These are phyloP conservation scores for Sporisorium iseilematis-ciliati DNA, from an alignment of 1,284 basidiomycete genomes.

Conservation along the genomic window DNA sequence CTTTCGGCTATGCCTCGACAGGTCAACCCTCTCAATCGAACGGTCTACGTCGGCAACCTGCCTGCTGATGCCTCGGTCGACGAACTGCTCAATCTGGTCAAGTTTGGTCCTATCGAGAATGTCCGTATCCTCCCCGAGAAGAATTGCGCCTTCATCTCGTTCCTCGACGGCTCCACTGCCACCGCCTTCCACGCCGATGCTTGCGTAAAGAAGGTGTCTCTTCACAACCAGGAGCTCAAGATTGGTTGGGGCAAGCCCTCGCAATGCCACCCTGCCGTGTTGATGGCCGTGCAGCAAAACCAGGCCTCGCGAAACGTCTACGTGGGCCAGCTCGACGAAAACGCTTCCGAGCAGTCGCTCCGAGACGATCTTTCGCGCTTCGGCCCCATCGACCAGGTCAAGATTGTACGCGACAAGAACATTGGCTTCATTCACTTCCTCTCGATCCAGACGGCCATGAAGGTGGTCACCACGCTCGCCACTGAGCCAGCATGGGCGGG, in stretches of 20 bases:
- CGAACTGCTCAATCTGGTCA: slow-evolving; percentile 95
- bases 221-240: slow-evolving; percentile 68
- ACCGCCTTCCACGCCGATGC: slow-evolving; percentile 69
- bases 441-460: slow-evolving; percentile 67
- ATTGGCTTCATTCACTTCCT: slow-evolving; percentile 69
- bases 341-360: slow-evolving; percentile 60
- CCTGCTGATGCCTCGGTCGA: slow-evolving; percentile 96
- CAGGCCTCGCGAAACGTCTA: slow-evolving; percentile 69
- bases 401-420: slow-evolving; percentile 69
- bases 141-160: slow-evolving; percentile 94
- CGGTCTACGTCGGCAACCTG: slow-evolving; percentile 96
- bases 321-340: slow-evolving; percentile 64
- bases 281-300: slow-evolving; percentile 68
- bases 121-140: slow-evolving; percentile 97
- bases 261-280: slow-evolving; percentile 58
- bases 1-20: slow-evolving; percentile 37
- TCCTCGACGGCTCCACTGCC: slow-evolving; percentile 62
- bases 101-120: slow-evolving; percentile 95
- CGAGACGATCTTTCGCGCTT: slow-evolving; percentile 64
- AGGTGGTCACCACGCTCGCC: slow-evolving; percentile 64
- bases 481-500: slow-evolving; percentile 64
- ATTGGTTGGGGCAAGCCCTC: slow-evolving; percentile 70
- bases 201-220: slow-evolving; percentile 65
- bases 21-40: slow-evolving; percentile 73
- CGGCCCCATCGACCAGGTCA: slow-evolving; percentile 69